phyloP scores from a whole-genome alignment of 352 stramenopile species.

The Phytophthora citrophthora region DNA sequence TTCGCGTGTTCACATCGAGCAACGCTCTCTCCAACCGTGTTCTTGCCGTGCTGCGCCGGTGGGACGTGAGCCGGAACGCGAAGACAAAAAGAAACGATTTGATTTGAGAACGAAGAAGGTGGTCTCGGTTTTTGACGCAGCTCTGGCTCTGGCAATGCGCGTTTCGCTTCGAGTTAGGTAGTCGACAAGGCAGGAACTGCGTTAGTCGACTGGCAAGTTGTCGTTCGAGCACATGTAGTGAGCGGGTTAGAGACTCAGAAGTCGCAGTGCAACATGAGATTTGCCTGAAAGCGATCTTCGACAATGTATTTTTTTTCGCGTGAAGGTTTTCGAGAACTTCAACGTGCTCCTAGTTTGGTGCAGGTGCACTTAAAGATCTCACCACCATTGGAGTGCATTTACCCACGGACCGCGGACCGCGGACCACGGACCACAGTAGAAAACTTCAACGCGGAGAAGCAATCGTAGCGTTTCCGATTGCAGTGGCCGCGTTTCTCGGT shows the following conservation, averaged over 20 bases:
- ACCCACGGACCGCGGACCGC: too few species aligned
- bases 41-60: background rate
- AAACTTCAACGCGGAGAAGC: background rate
- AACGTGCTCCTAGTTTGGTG: background rate
- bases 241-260: background rate
- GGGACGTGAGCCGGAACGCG: constrained; percentile 18
- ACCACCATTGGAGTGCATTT: too few species aligned
- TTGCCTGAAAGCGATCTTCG: constrained; percentile 15
- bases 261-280: constrained; percentile 1
- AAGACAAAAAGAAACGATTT: constrained; percentile 4
- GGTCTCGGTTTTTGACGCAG: background rate
- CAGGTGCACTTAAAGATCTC: background rate
- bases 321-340: background rate
- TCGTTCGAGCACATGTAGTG: background rate
- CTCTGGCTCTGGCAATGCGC: constrained; percentile 13
- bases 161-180: constrained; percentile 14
- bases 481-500: constrained; percentile 22
- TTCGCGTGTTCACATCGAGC: constrained; percentile 1
- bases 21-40: background rate
- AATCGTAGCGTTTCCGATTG: background rate
- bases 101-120: constrained; percentile 12
- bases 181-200: constrained; percentile 13
- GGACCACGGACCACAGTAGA: too few species aligned
- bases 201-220: constrained; percentile 2
- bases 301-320: constrained; percentile 19